These are phyloP conservation scores for Tetraselmis chui DNA, from an alignment of 139 green algal species.

Conservation along the genomic window DNA sequence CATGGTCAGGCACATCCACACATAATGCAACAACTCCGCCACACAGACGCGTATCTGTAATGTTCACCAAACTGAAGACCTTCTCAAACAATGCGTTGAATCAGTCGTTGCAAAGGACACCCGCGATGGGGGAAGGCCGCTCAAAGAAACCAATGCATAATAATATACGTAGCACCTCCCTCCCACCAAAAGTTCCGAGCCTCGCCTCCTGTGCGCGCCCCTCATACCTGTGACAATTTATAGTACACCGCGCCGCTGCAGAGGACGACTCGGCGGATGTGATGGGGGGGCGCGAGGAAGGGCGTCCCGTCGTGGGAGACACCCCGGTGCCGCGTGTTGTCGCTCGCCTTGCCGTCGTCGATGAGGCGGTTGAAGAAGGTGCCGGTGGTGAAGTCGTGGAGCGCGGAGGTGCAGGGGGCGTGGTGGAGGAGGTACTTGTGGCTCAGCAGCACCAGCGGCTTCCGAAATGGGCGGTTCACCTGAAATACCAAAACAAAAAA, in stretches of 20 bases:
- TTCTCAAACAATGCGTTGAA: too few species aligned
- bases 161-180: too few species aligned
- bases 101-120: too few species aligned
- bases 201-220: too few species aligned
- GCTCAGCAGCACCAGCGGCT: conserved; percentile 50
- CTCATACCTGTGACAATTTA: conserved; percentile 32
- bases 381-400: conserved; percentile 47
- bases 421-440: conserved; percentile 75
- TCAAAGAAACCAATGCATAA: too few species aligned
- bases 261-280: conserved; percentile 54
- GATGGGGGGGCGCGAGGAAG: conserved; percentile 33
- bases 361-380: conserved; percentile 72
- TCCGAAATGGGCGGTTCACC: conserved; percentile 35
- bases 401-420: conserved; percentile 42
- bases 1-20: too few species aligned
- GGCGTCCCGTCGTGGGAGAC: conserved; percentile 24
- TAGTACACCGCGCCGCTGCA: conserved; percentile 67
- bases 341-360: conserved; percentile 51
- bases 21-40: too few species aligned
- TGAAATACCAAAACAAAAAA: conserved; percentile 1
- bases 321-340: conserved; percentile 51
- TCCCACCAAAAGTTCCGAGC: too few species aligned
- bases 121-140: too few species aligned
- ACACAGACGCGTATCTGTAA: too few species aligned
- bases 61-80: too few species aligned